Conservation (phyloP, 2,329 filamentous ascomycete species). For the Polytolypa hystricis region DNA sequence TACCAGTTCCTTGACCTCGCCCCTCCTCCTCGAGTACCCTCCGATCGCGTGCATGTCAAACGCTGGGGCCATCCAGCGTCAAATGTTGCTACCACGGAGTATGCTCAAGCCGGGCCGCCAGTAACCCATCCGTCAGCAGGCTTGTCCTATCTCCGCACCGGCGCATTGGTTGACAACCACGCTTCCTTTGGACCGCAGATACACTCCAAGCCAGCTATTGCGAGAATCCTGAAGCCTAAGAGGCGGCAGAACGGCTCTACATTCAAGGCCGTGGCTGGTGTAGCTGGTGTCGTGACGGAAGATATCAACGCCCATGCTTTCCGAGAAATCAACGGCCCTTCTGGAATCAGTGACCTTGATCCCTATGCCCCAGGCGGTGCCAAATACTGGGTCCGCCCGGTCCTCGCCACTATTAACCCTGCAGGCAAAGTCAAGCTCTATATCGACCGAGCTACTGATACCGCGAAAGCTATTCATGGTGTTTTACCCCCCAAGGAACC, state of each 20-base stretch:
- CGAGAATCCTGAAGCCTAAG: slow-evolving; percentile 45
- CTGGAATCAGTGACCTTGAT: slow-evolving; percentile 34
- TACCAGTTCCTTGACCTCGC: slow-evolving; percentile 46
- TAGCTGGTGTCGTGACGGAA: slow-evolving; percentile 32
- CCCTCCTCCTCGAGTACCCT: slow-evolving; percentile 30
- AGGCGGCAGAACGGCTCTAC: slow-evolving; percentile 22
- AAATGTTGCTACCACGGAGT: slow-evolving; percentile 30
- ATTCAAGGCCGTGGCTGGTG: slow-evolving; percentile 26
- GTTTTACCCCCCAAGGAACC: slow-evolving; percentile 3
- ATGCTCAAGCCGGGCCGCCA: slow-evolving; percentile 40
- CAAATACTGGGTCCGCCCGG: slow-evolving; percentile 42
- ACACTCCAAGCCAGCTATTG: slow-evolving; percentile 41
- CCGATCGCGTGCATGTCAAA: slow-evolving; percentile 22
- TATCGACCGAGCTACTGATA: slow-evolving; percentile 8
- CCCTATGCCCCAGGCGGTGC: slow-evolving; percentile 38
- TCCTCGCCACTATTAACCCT: slow-evolving; percentile 35
- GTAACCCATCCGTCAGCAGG: slow-evolving; percentile 56
- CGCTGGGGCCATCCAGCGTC: slow-evolving; percentile 27
- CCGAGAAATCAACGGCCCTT: slow-evolving; percentile 24
- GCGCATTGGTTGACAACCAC: slow-evolving; percentile 47
- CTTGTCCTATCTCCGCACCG: slow-evolving; percentile 48
- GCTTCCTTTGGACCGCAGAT: slow-evolving; percentile 50
- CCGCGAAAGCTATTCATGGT: slow-evolving; percentile 8
- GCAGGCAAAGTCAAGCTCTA: slow-evolving; percentile 33
- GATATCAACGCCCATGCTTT: slow-evolving; percentile 27